Evolutionary conservation across 805 yeast species (phyloP).

Genomic region (Candida nonsorbophila): DNA sequence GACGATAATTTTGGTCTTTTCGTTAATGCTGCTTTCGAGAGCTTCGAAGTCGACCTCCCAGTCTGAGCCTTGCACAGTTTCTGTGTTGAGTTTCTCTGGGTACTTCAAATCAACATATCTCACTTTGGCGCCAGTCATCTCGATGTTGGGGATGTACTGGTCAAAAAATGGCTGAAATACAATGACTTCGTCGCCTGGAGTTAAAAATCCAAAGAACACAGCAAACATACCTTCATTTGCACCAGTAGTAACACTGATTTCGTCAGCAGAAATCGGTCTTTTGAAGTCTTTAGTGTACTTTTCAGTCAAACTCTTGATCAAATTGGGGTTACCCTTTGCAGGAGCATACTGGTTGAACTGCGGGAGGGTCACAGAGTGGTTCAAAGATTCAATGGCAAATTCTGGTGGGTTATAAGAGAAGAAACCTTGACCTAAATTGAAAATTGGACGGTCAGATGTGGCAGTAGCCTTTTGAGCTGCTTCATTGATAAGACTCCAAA

Average conservation of each 20-base stretch:
- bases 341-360: conserved; percentile 89
- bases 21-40: conserved; percentile 63
- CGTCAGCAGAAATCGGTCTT: conserved; percentile 48
- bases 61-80: conserved; percentile 72
- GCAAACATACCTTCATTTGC: conserved; percentile 95
- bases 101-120: conserved; percentile 83
- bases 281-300: conserved; percentile 68
- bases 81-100: conserved; percentile 61
- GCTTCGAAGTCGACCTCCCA: conserved; percentile 84
- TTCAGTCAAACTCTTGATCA: conserved; percentile 63
- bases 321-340: conserved; percentile 77
- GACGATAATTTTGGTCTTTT: conserved; percentile 79
- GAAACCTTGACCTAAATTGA: conserved; percentile 94
- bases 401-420: conserved; percentile 94
- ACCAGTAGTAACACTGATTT: conserved; percentile 85
- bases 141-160: conserved; percentile 91
- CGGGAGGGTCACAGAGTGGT: conserved; percentile 66
- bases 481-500: conserved; percentile 93
- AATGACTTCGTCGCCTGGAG: conserved; percentile 89
- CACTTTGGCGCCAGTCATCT: conserved; percentile 88
- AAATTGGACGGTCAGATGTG: conserved; percentile 63
- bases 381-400: conserved; percentile 84
- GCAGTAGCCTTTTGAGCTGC: conserved; percentile 82
- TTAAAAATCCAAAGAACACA: conserved; percentile 76
- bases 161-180: conserved; percentile 97